Conservation (phyloP, 176 grass and related monocot species). For the Avena atlantica region DNA sequence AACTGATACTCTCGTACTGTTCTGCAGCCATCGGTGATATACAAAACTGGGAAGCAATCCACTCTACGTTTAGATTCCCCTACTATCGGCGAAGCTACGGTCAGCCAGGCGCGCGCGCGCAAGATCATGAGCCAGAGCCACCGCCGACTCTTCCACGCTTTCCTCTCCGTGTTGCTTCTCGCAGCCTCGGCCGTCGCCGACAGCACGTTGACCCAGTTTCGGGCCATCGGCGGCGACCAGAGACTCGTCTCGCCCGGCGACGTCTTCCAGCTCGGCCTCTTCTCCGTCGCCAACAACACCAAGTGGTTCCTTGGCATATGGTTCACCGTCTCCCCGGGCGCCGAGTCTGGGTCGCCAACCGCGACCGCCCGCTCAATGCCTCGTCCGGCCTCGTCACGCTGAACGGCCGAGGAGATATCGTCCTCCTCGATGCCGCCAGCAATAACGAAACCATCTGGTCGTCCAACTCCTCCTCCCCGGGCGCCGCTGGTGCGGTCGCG, state of each 20-base stretch:
- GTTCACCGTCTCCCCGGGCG: slow-evolving; percentile 50
- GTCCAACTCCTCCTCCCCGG: slow-evolving; percentile 38
- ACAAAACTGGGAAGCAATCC: background rate
- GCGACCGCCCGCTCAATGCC: slow-evolving; percentile 47
- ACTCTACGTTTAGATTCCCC: background rate
- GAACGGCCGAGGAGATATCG: slow-evolving; percentile 29
- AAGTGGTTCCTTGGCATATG: slow-evolving; percentile 61
- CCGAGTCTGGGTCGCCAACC: slow-evolving; percentile 73
- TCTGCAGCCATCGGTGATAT: background rate
- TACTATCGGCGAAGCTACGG: background rate
- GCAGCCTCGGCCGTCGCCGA: background rate
- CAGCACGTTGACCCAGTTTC: slow-evolving; percentile 31
- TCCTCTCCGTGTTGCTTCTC: slow-evolving; percentile 1
- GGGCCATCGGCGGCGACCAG: slow-evolving; percentile 35
- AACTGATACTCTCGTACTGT: background rate
- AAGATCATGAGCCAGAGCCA: slow-evolving; percentile 11
- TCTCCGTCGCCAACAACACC: slow-evolving; percentile 19
- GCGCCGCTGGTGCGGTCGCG: background rate
- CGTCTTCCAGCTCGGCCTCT: slow-evolving; percentile 64
- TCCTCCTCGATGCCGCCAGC: slow-evolving; percentile 35
- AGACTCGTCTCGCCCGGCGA: slow-evolving; percentile 42
- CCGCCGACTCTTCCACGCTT: background rate
- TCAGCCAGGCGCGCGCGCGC: background rate
- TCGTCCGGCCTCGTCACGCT: slow-evolving; percentile 16
- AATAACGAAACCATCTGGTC: slow-evolving; percentile 37